A percentile compares a stretch with the other conserved stretches of the same genome.
phyloP scores from a whole-genome alignment of 257 asterid genomes.

The Thymus mandschuricus region DNA sequence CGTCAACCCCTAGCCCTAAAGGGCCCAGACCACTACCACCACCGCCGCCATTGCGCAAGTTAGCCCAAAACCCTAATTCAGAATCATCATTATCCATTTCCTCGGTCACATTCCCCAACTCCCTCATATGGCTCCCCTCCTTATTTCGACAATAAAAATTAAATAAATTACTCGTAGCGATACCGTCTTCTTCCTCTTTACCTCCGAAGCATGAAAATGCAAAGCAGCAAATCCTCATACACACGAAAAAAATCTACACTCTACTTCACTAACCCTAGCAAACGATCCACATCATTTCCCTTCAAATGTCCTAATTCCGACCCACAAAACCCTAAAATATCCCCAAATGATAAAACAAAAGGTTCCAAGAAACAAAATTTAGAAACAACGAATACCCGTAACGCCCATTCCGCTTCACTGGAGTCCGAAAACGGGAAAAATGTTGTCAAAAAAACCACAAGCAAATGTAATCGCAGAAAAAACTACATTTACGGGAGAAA shows the following conservation, averaged over 20 bases:
- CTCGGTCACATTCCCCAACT: constrained; percentile 47
- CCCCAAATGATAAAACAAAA: constrained; percentile 17
- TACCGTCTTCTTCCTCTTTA: constrained; percentile 51
- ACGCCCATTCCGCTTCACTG: constrained; percentile 20
- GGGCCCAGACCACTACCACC: constrained; percentile 22
- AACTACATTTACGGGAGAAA: constrained; percentile 24
- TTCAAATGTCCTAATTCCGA: constrained; percentile 38
- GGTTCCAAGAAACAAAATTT: constrained; percentile 6
- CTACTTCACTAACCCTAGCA: constrained; percentile 49
- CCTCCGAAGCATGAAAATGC: constrained; percentile 70
- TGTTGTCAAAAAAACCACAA: not conserved
- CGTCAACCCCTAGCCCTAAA: constrained; percentile 33
- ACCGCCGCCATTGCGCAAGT: constrained; percentile 24
- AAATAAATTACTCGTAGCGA: constrained; percentile 9
- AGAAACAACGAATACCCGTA: not conserved
- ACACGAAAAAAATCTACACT: constrained; percentile 39
- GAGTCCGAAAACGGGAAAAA: not conserved
- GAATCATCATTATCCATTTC: constrained; percentile 61
- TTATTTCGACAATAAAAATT: constrained; percentile 20
- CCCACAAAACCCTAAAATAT: constrained; percentile 37
- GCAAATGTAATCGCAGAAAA: constrained; percentile 11
- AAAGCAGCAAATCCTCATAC: constrained; percentile 90
- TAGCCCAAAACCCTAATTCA: constrained; percentile 43
- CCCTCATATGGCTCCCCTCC: constrained; percentile 39
- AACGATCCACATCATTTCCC: constrained; percentile 44